These are phyloP conservation scores for Chrysoporthe austroafricana DNA, from an alignment of 2,329 filamentous ascomycete species.

Conservation along the genomic window DNA sequence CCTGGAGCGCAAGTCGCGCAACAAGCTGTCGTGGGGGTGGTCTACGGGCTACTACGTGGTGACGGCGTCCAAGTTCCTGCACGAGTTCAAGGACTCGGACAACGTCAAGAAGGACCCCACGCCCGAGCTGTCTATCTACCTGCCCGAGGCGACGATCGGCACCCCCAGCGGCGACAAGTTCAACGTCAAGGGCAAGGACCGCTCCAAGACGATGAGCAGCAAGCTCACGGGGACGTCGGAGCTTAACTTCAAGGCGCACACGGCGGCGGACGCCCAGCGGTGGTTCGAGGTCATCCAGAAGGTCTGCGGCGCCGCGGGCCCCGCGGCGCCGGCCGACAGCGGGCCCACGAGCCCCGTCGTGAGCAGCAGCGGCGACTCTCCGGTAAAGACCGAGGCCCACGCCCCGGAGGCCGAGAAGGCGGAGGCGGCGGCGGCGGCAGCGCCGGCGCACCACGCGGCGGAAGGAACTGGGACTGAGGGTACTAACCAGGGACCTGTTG, in stretches of 20 bases:
- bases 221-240: constrained; percentile 82
- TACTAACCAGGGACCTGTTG: constrained; percentile 22
- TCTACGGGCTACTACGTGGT: constrained; percentile 87
- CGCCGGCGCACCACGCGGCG: constrained; percentile 18
- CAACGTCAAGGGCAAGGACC: constrained; percentile 93
- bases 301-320: constrained; percentile 55
- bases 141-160: constrained; percentile 86
- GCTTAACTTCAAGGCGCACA: constrained; percentile 85
- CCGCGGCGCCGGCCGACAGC: constrained; percentile 14
- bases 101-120: constrained; percentile 67
- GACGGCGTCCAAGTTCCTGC: constrained; percentile 83
- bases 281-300: constrained; percentile 78
- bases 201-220: constrained; percentile 76
- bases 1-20: constrained; percentile 87
- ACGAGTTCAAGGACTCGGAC: constrained; percentile 96
- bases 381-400: constrained; percentile 36
- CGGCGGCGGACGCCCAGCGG: constrained; percentile 75
- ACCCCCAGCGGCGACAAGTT: constrained; percentile 78
- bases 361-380: constrained; percentile 37
- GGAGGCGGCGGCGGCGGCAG: constrained; percentile 4
- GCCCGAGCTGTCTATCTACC: constrained; percentile 87
- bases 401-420: constrained; percentile 34
- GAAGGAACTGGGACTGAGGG: constrained; percentile 29
- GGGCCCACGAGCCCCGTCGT: constrained; percentile 40
- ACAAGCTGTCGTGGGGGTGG: constrained; percentile 79